Evolutionary conservation across 129 eudicot genomes (phyloP), one percentile per base, ranked within the genome.

Genomic region (Flaveria robusta): DNA sequence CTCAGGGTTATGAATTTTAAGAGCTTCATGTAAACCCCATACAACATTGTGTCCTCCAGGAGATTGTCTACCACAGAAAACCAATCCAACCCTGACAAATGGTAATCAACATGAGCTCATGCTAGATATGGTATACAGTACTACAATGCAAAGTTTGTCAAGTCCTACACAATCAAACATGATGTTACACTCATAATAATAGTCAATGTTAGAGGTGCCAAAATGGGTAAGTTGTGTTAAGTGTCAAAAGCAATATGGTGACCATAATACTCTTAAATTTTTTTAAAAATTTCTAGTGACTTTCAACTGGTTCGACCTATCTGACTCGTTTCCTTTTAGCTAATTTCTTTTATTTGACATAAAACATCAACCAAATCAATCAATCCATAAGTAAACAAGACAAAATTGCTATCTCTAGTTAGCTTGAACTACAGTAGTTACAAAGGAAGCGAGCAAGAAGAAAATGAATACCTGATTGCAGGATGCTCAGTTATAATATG

Each of bases 1-100:
- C 70, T 82, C 74, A 24, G 85, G 77, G 70, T 95, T 95, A 81
- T 95, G 99, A 70, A 79, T 75, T 77, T 95, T 87, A 68, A 95
- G 90, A 79, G 99, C 99, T 74, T 87, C 82, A 71, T 81, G 83
- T 67, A 95, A 87, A 20, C 99, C 99, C 99, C 99, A 95, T 46
- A 95, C 81, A 56, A 95, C 97, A 87, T 95, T 95, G 79, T 95
- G 99, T 82, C 99, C 99, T 83, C 99, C 99, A 72, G 99, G 99
- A 75, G 99, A 95, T 78, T 95, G 99, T 81, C 99, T 84, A 43
- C 99, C 99, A 34, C 96, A 91, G 81, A 95, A 95, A 58, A 95
- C 97, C 62, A 91, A 39, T 58, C 99, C 99, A 58, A 95, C 99
- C 85, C 99, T 95, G 87, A 66, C 70, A 77, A 9, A 43, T n/a